Evolutionary conservation across 306 rosid genomes (phyloP).

Genomic region (Vigna nakashimae): DNA sequence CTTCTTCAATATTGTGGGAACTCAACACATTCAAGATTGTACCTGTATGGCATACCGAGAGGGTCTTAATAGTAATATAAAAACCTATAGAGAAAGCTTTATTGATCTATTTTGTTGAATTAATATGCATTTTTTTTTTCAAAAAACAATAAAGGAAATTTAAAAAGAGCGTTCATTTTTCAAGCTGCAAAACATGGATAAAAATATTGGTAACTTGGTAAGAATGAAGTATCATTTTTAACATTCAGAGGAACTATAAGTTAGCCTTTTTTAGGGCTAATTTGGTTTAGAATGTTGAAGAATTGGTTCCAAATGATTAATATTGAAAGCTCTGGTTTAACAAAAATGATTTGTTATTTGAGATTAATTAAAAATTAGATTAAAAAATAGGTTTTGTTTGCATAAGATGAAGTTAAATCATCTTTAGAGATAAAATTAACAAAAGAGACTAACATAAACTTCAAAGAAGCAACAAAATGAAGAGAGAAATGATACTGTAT

Average conservation of each 20-base stretch:
- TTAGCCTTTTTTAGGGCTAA: neutral
- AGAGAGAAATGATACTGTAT: neutral
- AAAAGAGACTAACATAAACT: neutral
- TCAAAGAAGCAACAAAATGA: conserved; percentile 13
- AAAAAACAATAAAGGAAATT: neutral
- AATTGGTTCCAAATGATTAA: neutral
- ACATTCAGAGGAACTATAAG: conserved; percentile 15
- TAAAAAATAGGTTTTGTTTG: conserved; percentile 11
- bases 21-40: conserved; percentile 51
- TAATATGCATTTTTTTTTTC: neutral
- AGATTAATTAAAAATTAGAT: conserved; percentile 13
- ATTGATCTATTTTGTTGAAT: conserved; percentile 25
- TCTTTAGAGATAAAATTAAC: conserved; percentile 10
- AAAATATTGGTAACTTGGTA: neutral
- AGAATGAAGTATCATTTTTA: conserved; percentile 14
- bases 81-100: conserved; percentile 11
- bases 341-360: conserved; percentile 2
- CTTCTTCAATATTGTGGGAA: conserved; percentile 74
- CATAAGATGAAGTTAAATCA: neutral
- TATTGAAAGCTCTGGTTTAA: neutral
- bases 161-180: conserved; percentile 22
- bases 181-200: conserved; percentile 30
- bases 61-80: conserved; percentile 33
- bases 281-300: neutral
- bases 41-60: conserved; percentile 55